Evolutionary conservation across 768 basidiomycete genomes (phyloP).

Genomic region (Amanita brunnescens): DNA sequence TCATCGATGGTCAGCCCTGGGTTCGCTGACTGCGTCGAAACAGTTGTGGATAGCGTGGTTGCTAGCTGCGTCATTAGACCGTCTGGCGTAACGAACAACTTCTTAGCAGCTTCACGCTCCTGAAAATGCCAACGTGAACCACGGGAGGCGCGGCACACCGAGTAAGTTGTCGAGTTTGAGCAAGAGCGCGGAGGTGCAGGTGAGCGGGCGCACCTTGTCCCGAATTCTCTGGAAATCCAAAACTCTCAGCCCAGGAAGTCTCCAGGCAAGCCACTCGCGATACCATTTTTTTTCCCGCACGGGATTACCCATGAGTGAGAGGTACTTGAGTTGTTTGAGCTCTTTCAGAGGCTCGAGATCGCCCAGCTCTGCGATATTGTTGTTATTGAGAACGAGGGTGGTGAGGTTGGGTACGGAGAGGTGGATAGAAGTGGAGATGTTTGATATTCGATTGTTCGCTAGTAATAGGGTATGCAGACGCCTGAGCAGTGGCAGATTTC

Average conservation of each 20-base stretch:
- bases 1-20: conserved; percentile 62
- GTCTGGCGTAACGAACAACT: conserved; percentile 76
- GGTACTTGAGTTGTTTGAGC: conserved; percentile 61
- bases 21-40: conserved; percentile 62
- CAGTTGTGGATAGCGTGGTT: conserved; percentile 64
- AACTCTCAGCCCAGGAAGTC: conserved; percentile 80
- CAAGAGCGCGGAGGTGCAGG: conserved; percentile 24
- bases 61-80: conserved; percentile 73
- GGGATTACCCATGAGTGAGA: conserved; percentile 76
- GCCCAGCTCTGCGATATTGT: conserved; percentile 70
- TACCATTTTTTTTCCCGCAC: conserved; percentile 91
- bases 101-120: conserved; percentile 72
- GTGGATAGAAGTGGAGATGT: conserved; percentile 74
- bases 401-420: conserved; percentile 80
- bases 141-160: conserved; percentile 3
- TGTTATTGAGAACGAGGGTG: conserved; percentile 78
- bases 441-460: conserved; percentile 82
- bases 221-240: conserved; percentile 93
- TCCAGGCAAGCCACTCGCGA: conserved; percentile 92
- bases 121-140: conserved; percentile 25
- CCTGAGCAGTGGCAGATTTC: conserved; percentile 81
- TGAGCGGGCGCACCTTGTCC: conserved; percentile 70
- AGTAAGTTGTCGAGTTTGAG: conserved; percentile 12
- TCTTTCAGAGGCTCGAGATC: conserved; percentile 81
- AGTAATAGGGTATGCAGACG: conserved; percentile 78